Conservation (phyloP, 225 moss, liverwort and hornwort species). For the Sphagnum tenellum region DNA sequence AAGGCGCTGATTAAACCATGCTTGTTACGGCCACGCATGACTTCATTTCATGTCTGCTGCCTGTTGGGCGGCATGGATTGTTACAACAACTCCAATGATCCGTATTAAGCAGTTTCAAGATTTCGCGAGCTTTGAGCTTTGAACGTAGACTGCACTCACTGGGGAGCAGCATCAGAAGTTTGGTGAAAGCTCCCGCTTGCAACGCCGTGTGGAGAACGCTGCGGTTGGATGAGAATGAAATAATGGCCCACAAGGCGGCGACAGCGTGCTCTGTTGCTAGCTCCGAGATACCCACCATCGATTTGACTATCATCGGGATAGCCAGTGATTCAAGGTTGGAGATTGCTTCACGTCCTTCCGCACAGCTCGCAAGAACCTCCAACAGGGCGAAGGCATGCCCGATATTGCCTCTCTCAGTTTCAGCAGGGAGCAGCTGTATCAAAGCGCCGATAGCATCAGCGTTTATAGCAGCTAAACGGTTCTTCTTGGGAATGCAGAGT, state of each 20-base stretch:
- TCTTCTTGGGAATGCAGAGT: slow-evolving; percentile 31
- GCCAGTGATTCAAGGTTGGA: slow-evolving; percentile 47
- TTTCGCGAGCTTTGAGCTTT: slow-evolving; percentile 49
- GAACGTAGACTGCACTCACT: slow-evolving; percentile 53
- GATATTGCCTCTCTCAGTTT: slow-evolving; percentile 20
- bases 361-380: slow-evolving; percentile 58
- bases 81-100: no score
- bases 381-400: slow-evolving; percentile 51
- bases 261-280: slow-evolving; percentile 58
- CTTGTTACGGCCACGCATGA: no score
- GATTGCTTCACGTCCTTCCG: slow-evolving; percentile 79
- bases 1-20: no score
- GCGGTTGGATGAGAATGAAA: slow-evolving; percentile 44
- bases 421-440: slow-evolving; percentile 40
- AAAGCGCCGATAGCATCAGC: slow-evolving; percentile 46
- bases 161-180: slow-evolving; percentile 55
- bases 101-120: slow-evolving; percentile 47
- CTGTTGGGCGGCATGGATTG: no score
- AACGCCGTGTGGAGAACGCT: slow-evolving; percentile 50
- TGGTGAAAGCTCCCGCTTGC: slow-evolving; percentile 58
- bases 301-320: slow-evolving; percentile 49
- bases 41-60: no score
- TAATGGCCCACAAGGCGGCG: slow-evolving; percentile 40
- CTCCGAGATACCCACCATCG: slow-evolving; percentile 36
- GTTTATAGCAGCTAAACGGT: slow-evolving; percentile 46